A percentile compares a stretch with the other conserved stretches of the same genome.
Evolutionary conservation across 805 yeast species (phyloP).

Genomic region (Hemisphaericaspora nanyangensis): DNA sequence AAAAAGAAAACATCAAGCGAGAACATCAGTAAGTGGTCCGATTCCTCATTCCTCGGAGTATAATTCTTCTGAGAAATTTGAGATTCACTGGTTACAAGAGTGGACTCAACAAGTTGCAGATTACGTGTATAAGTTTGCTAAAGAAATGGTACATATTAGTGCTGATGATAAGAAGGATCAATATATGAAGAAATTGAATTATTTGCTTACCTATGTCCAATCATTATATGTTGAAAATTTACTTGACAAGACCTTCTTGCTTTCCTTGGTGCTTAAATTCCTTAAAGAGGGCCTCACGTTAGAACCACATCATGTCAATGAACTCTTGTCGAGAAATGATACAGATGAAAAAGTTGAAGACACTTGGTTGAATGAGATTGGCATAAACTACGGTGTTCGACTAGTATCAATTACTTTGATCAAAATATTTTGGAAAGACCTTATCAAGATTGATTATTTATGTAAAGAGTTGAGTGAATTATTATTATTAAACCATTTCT

Average conservation of each 20-base stretch:
- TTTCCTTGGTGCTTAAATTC: slow-evolving; percentile 59
- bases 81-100: slow-evolving; percentile 68
- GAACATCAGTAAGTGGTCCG: slow-evolving; percentile 7
- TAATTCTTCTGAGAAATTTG: slow-evolving; percentile 26
- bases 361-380: slow-evolving; percentile 13
- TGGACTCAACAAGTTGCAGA: slow-evolving; percentile 86
- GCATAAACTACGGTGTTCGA: slow-evolving; percentile 32
- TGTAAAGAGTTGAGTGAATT: slow-evolving; percentile 64
- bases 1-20: slow-evolving; percentile 26
- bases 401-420: slow-evolving; percentile 44
- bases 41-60: slow-evolving; percentile 4
- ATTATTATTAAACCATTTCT: slow-evolving; percentile 46
- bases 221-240: slow-evolving; percentile 67
- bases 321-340: slow-evolving; percentile 16
- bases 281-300: slow-evolving; percentile 37
- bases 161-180: slow-evolving; percentile 26
- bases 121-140: slow-evolving; percentile 49
- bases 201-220: slow-evolving; percentile 55
- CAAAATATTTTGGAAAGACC: slow-evolving; percentile 68
- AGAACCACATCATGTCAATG: slow-evolving; percentile 22
- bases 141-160: slow-evolving; percentile 28
- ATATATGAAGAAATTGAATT: slow-evolving; percentile 54
- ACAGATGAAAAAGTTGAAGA: slow-evolving; percentile 18
- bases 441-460: slow-evolving; percentile 51
- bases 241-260: slow-evolving; percentile 57